These are phyloP conservation scores for Straminergon stramineum DNA, from an alignment of 225 moss, liverwort and hornwort species.

Conservation along the genomic window DNA sequence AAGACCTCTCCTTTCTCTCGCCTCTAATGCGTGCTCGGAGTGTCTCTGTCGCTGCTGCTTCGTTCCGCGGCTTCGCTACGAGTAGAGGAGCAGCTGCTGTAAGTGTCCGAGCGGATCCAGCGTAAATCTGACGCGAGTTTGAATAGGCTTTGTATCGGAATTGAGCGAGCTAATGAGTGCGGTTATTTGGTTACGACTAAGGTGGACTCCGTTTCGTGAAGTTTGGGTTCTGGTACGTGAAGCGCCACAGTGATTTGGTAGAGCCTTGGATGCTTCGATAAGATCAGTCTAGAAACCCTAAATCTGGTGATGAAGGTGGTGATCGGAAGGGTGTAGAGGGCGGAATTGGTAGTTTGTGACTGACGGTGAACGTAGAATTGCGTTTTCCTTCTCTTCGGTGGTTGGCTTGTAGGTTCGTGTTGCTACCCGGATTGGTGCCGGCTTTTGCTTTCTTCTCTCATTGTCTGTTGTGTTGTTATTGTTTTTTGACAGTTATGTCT, in stretches of 20 bases:
- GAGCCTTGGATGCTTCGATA: background rate
- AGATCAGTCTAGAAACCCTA: background rate
- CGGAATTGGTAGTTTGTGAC: background rate
- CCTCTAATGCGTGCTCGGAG: background rate
- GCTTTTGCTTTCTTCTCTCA: background rate
- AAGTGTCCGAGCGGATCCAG: background rate
- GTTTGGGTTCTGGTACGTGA: background rate
- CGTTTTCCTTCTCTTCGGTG: background rate
- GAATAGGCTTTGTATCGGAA: background rate
- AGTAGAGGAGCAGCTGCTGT: background rate
- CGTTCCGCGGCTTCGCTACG: background rate
- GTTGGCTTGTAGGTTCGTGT: background rate
- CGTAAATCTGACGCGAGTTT: background rate
- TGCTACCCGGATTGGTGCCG: background rate
- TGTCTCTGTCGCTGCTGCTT: background rate
- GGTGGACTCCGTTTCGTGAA: background rate
- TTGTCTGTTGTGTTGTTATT: background rate
- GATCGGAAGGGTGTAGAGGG: background rate
- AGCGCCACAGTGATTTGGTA: background rate
- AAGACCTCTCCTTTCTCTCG: background rate
- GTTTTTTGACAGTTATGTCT: background rate
- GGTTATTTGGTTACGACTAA: background rate
- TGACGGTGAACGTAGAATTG: background rate
- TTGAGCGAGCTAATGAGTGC: background rate
- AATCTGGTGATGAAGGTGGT: background rate